Evolutionary conservation across 257 asterid species (phyloP), one percentile per base, ranked within the genome.

Genomic region (Ballota nigra): DNA sequence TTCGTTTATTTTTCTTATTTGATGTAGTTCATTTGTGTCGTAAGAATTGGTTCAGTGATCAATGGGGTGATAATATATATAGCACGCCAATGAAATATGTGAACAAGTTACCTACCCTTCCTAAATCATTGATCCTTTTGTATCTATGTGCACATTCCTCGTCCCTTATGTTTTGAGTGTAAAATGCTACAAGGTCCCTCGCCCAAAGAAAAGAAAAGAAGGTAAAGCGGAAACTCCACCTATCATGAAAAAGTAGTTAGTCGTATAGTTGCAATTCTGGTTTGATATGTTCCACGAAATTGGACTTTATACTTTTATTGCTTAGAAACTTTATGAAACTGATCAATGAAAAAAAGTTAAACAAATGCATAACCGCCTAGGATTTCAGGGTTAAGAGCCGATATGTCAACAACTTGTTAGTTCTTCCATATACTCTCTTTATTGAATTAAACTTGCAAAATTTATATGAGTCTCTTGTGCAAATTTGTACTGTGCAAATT

Each of bases 1-100:
- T 52, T 71, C 64, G 43, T 36, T 51, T 49, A 7, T 19, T 19
- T 20, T 78, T 78, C 53, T 10, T 57, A 31, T 51, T 75, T 68
- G n/a, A 57, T 53, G n/a, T 51, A 47, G 43, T 16, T 58, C 69
- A 63, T 18, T 74, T 65, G 28, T 43, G 23, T 69, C 26, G 13
- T 65, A 19, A 56, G 41, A 63, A 51, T 52, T 31, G 13, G 19
- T 72, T 63, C 34, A 33, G 22, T 36, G 18, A 16, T 73, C 52
- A 22, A 60, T 41, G 28, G 62, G 65, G 41, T 36, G n/a, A 57
- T 63, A 31, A 22, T 23, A 55, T 55, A 8, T 22, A 3, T 11
- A 22, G 61, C 61, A 51, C 24, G 61, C 31, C 28, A 55, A 55
- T 16, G 23, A 75, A 33, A 68, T 61, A 31, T 7, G 45, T 12